Percentiles rank a stretch among this genome's conserved stretches.
phyloP scores from a whole-genome alignment of 768 basidiomycete genomes.

The Amanita exitialis region DNA sequence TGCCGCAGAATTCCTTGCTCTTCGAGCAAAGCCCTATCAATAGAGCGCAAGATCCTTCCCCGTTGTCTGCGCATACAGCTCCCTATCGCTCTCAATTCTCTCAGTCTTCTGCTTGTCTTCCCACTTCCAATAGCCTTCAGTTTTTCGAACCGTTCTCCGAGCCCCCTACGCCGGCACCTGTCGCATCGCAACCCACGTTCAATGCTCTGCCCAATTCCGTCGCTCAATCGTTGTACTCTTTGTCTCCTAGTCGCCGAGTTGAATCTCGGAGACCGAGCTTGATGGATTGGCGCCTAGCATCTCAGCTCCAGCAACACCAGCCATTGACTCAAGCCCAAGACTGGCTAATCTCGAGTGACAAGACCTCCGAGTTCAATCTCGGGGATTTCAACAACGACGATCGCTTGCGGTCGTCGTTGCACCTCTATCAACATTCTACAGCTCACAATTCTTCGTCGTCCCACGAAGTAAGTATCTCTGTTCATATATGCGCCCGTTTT shows the following conservation, averaged over 20 bases:
- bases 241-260: constrained; percentile 18
- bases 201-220: constrained; percentile 1
- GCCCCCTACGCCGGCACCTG: constrained; percentile 24
- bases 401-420: constrained; percentile 18
- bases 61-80: constrained; percentile 7
- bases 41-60: constrained; percentile 5
- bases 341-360: constrained; percentile 34
- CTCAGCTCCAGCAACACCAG: constrained; percentile 18
- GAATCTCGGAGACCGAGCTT: constrained; percentile 17
- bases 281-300: constrained; percentile 30
- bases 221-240: constrained; percentile 16
- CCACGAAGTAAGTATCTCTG: constrained; percentile 39
- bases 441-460: constrained; percentile 18
- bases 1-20: constrained; percentile 32
- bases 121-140: constrained; percentile 19
- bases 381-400: constrained; percentile 16
- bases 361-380: constrained; percentile 18
- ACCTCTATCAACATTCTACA: constrained; percentile 19
- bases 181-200: constrained; percentile 8
- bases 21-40: constrained; percentile 21
- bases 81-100: constrained; percentile 6
- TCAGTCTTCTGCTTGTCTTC: constrained; percentile 10
- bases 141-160: constrained; percentile 50
- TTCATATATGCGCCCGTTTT: constrained; percentile 11
- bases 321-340: constrained; percentile 20